Evolutionary conservation across 2,329 filamentous ascomycete species (phyloP), one percentile per base, ranked within the genome.

Genomic region (Fusarium virguliforme): DNA sequence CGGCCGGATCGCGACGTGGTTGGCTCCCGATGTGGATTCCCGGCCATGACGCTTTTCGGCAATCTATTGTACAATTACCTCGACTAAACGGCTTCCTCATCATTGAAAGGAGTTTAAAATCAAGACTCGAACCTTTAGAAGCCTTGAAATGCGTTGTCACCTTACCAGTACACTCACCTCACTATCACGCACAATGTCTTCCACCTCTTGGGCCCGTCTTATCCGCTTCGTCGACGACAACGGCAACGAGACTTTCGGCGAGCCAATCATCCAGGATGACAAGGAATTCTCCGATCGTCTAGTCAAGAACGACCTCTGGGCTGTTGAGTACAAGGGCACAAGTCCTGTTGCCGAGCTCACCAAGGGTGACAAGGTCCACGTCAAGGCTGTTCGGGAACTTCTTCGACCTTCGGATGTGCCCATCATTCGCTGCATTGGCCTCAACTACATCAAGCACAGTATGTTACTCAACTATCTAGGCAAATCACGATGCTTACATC

Each of bases 361-460:
- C 28, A 76, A 75, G 58, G 76, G 76, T 4, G 73, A 75, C 1
- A 78, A 77, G 40, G 58, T 79, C 8, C 70, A 72, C 24, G 80
- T 82, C 9, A 79, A 80, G 67, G 67, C 67, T 18, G 50, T 82
- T 8, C 68, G 71, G 13, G 79, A 79, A 5, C 69, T 80, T 3
- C 69, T 82, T 7, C 70, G 69, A 8, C 74, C 75, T 2, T 63
- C 71, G 4, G 79, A 81, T 54, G 80, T 81, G 35, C 79, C 79
- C 1, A 80, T 81, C 18, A 74, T 81, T 41, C 72, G 76, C 8
- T 81, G 80, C 41, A 80, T 81, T 41, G 80, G 80, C 4, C 77
- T 81, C 8, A 81, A 81, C 66, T 81, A 81, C 64, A 78, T 76
- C 38, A 78, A 79, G 63, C 80, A 81, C 63, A 81, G 80, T 81